Evolutionary conservation across 202 grass and related monocot genomes (phyloP).

Genomic region (Eragrostis tef): DNA sequence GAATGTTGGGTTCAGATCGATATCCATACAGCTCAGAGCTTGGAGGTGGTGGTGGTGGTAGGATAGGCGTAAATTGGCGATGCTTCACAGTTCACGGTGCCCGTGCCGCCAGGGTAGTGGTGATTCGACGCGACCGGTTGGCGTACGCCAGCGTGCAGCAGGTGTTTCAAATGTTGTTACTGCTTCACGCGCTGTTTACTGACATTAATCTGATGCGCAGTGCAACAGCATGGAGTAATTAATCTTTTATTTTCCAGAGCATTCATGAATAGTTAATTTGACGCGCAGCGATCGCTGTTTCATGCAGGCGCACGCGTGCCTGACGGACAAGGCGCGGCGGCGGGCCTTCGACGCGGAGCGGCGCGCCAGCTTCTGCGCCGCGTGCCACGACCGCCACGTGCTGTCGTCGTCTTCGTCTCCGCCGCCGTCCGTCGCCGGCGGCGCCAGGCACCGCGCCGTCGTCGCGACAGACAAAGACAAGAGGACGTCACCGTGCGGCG

Average conservation of each 20-base stretch:
- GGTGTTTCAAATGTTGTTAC: not conserved
- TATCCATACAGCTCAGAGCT: not conserved
- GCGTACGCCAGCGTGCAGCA: not conserved
- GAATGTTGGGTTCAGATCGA: not conserved
- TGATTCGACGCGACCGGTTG: not conserved
- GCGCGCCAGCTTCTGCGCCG: conserved; percentile 57
- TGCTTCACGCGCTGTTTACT: not conserved
- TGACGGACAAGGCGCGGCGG: conserved; percentile 68
- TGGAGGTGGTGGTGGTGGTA: too few species aligned
- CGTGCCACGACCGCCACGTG: conserved; percentile 54
- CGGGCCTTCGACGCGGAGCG: conserved; percentile 60
- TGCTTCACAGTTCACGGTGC: not conserved
- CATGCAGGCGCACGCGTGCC: conserved; percentile 80
- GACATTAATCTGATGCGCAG: not conserved
- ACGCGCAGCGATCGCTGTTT: not conserved
- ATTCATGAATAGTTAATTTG: not conserved
- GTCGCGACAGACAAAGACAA: not conserved
- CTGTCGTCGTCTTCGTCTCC: not conserved
- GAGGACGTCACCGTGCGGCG: not conserved
- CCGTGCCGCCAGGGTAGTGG: conserved; percentile 24
- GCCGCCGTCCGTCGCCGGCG: not conserved
- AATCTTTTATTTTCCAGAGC: not conserved
- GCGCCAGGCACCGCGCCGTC: not conserved
- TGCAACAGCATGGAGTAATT: not conserved
- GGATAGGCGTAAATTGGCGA: not conserved